Percentiles rank a stretch among this genome's conserved stretches.
phyloP scores from a whole-genome alignment of 1,284 basidiomycete genomes.

The Ganoderma meredithae region DNA sequence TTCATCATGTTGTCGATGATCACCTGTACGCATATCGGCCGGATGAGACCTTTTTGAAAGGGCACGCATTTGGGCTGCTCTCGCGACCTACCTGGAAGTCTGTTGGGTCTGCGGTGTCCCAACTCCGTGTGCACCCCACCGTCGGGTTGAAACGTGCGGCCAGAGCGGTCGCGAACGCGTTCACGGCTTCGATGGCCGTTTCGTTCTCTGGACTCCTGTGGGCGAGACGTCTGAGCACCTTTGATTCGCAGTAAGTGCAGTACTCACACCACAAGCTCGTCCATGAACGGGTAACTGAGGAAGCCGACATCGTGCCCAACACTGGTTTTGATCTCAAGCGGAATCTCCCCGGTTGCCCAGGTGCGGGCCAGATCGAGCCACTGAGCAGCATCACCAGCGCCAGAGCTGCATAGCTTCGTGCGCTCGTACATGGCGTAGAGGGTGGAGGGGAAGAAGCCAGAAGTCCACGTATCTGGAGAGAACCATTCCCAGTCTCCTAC shows the following conservation, averaged over 20 bases:
- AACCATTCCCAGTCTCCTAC: conserved; percentile 61
- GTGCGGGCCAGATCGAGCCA: conserved; percentile 61
- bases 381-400: conserved; percentile 35
- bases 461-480: conserved; percentile 66
- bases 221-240: background rate
- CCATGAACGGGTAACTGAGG: conserved; percentile 68
- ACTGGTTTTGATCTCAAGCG: conserved; percentile 52
- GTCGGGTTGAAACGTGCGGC: conserved; percentile 50
- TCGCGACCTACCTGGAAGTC: conserved; percentile 54
- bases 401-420: conserved; percentile 53
- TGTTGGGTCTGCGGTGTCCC: conserved; percentile 62
- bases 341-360: conserved; percentile 58
- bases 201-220: conserved; percentile 47
- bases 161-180: conserved; percentile 48
- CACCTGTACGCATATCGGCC: conserved; percentile 47
- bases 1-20: conserved; percentile 86
- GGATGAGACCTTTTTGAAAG: conserved; percentile 10
- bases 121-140: conserved; percentile 58
- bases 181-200: conserved; percentile 47
- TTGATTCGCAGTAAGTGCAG: background rate
- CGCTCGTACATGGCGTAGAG: conserved; percentile 66
- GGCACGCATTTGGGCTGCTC: background rate
- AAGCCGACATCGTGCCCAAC: conserved; percentile 76
- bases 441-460: conserved; percentile 71
- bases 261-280: conserved; percentile 44